Evolutionary conservation across 1,284 basidiomycete species (phyloP), one percentile per base, ranked within the genome.

Genomic region (Phellinidium pouzarii): DNA sequence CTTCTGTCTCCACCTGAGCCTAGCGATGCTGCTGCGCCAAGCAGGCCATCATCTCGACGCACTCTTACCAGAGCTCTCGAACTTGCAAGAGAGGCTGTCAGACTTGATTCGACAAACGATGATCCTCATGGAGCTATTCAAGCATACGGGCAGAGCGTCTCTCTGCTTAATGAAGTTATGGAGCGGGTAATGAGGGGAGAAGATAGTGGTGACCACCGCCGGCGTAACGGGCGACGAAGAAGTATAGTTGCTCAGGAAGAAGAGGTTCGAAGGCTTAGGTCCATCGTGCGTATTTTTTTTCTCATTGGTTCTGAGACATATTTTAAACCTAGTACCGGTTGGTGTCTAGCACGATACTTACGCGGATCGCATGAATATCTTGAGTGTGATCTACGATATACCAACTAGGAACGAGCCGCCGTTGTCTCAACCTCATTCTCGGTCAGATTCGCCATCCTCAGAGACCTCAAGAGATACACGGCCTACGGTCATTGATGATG

Each of bases 311-410:
- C 52, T 42, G 44, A 50, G 41, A 22, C n/a, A 2, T 4, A 34
- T 43, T 55, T 44, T 40, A 50, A 55, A 4, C 14, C 23, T 38
- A 19, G 36, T 48, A 42, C n/a, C 23, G 36, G n/a, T 47, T 29
- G 14, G 22, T 45, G 56, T 58, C 14, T 63, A 91, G 88, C 88
- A 91, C 64, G 88, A 91, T 67, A 91, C 88, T 7, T 91, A 91
- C 65, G 87, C 87, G 53, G 87, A 91, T 68, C 80, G 87, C 55
- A 91, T 91, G 87, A 87, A 87, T 64, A 90, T 91, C 61, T 75
- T 91, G 53, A 88, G 86, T 61, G 76, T 89, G 58, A 89, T 90
- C 58, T 91, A 91, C 71, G 84, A 80, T 65, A 89, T 91, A 65
- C 85, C 84, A 20, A 74, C 84, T 41, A 77, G 80, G 31, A 80